Evolutionary conservation across 805 yeast genomes (phyloP).

Genomic region (Lachancea sp.): DNA sequence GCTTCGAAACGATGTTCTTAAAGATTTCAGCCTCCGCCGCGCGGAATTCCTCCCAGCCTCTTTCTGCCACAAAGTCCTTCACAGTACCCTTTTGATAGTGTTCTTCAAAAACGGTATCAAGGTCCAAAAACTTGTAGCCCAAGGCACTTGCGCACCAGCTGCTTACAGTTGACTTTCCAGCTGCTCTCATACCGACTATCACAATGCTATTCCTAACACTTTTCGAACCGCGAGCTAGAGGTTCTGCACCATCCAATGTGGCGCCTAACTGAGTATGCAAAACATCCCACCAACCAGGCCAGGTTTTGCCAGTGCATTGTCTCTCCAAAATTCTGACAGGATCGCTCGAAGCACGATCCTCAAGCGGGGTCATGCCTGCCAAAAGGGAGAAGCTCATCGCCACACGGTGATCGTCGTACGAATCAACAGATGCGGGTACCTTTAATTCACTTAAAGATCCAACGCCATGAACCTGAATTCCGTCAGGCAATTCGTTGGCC

Average conservation of each 20-base stretch:
- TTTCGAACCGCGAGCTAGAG: conserved; percentile 19
- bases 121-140: conserved; percentile 64
- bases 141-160: conserved; percentile 66
- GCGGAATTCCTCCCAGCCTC: conserved; percentile 90
- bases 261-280: conserved; percentile 64
- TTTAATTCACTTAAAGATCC: conserved; percentile 41
- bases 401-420: conserved; percentile 95
- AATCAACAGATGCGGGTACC: conserved; percentile 47
- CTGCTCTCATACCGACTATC: conserved; percentile 96
- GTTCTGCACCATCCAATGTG: conserved; percentile 65
- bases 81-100: conserved; percentile 41
- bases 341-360: conserved; percentile 14
- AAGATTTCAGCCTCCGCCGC: conserved; percentile 54
- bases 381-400: conserved; percentile 94
- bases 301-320: conserved; percentile 91
- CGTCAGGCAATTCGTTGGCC: conserved; percentile 84
- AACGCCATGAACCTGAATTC: conserved; percentile 79
- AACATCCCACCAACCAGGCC: conserved; percentile 99
- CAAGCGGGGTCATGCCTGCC: conserved; percentile 54
- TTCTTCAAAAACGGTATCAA: conserved; percentile 67
- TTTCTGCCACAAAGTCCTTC: conserved; percentile 49
- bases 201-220: conserved; percentile 44
- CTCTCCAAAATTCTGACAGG: conserved; percentile 74
- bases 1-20: conserved; percentile 35
- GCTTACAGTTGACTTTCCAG: conserved; percentile 87